phyloP scores from a whole-genome alignment of 176 grass and related monocot species.

The sorghum (Sorghum bicolor) region Sorghum_bicolor_NCBIv3 NC_012872.2:9362001-9362500 shows the following conservation, averaged over 20 bases:
- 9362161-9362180: not conserved
- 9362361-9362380: not conserved
- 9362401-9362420: not conserved
- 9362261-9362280: not conserved
- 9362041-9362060: too few relatives aligned
- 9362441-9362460: not conserved
- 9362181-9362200: not conserved
- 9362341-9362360: not conserved
- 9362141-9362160: not conserved
- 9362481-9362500: not conserved
- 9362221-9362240: not conserved
- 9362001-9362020: too few relatives aligned
- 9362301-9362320: not conserved
- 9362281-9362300: not conserved
- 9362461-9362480: not conserved
- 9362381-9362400: not conserved
- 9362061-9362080: too few relatives aligned
- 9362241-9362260: not conserved
- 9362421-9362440: not conserved
- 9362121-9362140: too few relatives aligned
- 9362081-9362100: too few relatives aligned
- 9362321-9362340: not conserved
- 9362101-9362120: too few relatives aligned
- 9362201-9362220: not conserved
- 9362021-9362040: too few relatives aligned